Conservation (phyloP, 768 basidiomycete species). For the Auricularia cornea region DNA sequence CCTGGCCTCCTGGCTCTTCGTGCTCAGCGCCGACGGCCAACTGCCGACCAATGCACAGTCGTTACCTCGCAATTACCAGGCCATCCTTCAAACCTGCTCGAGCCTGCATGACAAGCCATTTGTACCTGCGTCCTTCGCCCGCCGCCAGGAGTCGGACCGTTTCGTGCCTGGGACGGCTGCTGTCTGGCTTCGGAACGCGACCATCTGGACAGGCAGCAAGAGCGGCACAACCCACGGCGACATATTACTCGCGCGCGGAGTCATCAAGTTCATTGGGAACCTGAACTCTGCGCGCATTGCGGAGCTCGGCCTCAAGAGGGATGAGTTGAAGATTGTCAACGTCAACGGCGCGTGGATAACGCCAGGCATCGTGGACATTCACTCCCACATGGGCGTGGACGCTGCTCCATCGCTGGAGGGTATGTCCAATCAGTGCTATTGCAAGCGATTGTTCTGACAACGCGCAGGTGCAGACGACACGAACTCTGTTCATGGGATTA, state of each 20-base stretch:
- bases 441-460: not conserved
- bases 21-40: constrained; percentile 9
- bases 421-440: too few species aligned
- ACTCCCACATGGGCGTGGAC: constrained; percentile 57
- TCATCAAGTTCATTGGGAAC: constrained; percentile 55
- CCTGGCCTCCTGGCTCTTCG: not conserved
- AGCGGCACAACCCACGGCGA: constrained; percentile 63
- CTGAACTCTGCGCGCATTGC: constrained; percentile 20
- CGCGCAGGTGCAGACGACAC: constrained; percentile 31
- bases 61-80: not conserved
- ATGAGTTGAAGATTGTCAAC: constrained; percentile 39
- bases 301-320: constrained; percentile 29
- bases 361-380: constrained; percentile 46
- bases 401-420: constrained; percentile 46
- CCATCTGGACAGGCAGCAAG: constrained; percentile 70
- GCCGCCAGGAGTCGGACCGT: constrained; percentile 48
- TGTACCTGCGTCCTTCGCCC: constrained; percentile 10
- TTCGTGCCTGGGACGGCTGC: constrained; percentile 56
- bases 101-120: constrained; percentile 10
- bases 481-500: constrained; percentile 41
- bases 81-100: constrained; percentile 5
- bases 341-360: constrained; percentile 54
- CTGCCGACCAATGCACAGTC: constrained; percentile 47
- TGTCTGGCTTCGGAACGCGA: constrained; percentile 63
- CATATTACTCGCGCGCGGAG: constrained; percentile 59